phyloP scores from a whole-genome alignment of 495 filamentous ascomycete species.

The Lasiosphaeria hispida region DNA sequence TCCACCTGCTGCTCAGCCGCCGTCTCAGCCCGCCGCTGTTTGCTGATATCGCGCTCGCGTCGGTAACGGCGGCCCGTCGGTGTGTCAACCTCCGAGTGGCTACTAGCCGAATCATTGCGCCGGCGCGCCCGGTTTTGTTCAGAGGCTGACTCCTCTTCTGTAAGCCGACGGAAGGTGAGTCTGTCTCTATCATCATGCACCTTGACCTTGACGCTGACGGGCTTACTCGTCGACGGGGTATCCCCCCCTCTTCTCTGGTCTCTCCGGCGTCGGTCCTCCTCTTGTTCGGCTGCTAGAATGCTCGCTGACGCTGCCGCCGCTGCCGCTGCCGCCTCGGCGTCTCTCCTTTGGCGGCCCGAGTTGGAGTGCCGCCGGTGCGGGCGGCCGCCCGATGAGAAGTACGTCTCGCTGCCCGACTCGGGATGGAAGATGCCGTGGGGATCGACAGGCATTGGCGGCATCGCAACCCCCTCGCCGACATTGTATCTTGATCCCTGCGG shows the following conservation, averaged over 20 bases:
- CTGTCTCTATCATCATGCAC: conserved; percentile 72
- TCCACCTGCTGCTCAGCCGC: conserved; percentile 41
- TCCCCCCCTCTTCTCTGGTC: conserved; percentile 38
- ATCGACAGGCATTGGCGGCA: conserved; percentile 53
- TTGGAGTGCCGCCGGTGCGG: conserved; percentile 42
- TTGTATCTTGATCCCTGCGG: conserved; percentile 36
- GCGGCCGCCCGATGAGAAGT: conserved; percentile 49
- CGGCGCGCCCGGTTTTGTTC: conserved; percentile 42
- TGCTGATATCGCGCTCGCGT: conserved; percentile 36
- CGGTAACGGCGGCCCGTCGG: conserved; percentile 44
- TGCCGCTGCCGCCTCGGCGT: conserved; percentile 48
- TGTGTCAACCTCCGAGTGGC: conserved; percentile 44
- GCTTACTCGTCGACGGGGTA: conserved; percentile 48
- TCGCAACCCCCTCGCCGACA: conserved; percentile 34
- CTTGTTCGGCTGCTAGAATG: conserved; percentile 37
- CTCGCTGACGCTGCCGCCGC: conserved; percentile 48
- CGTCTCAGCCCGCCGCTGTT: conserved; percentile 34
- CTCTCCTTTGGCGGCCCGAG: conserved; percentile 39
- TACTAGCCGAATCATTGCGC: conserved; percentile 48
- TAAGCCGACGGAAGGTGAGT: conserved; percentile 75
- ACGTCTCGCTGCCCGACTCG: conserved; percentile 59
- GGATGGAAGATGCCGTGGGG: conserved; percentile 58
- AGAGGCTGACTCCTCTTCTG: conserved; percentile 63
- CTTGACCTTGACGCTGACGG: conserved; percentile 76
- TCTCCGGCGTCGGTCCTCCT: conserved; percentile 36